Conservation (phyloP, 805 yeast species). For the Maudiozyma pseudohumilis region DNA sequence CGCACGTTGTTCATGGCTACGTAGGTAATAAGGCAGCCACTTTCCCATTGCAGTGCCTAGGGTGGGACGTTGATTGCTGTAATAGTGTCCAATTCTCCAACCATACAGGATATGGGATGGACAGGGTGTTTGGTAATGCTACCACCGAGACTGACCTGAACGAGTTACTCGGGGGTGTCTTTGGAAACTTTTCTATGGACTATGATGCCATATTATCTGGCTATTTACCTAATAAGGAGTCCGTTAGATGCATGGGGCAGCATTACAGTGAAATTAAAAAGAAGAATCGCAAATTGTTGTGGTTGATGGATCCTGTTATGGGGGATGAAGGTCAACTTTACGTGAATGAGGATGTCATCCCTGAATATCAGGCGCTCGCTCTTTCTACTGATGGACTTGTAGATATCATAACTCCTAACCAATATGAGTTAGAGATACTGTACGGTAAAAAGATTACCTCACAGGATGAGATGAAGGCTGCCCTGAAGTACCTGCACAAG, state of each 20-base stretch:
- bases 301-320: conserved; percentile 71
- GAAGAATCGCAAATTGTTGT: conserved; percentile 30
- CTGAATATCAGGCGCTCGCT: conserved; percentile 38
- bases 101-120: conserved; percentile 70
- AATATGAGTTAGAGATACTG: conserved; percentile 74
- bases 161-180: conserved; percentile 33
- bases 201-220: conserved; percentile 59
- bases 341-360: conserved; percentile 50
- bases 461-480: conserved; percentile 33
- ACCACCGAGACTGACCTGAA: conserved; percentile 34
- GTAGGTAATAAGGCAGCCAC: conserved; percentile 91
- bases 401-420: conserved; percentile 81
- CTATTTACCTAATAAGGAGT: conserved; percentile 49
- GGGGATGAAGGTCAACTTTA: conserved; percentile 69
- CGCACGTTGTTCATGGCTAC: conserved; percentile 92
- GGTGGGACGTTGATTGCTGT: conserved; percentile 88
- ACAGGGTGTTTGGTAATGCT: conserved; percentile 34
- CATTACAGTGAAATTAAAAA: conserved; percentile 32
- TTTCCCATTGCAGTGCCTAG: conserved; percentile 74
- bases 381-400: conserved; percentile 40
- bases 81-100: conserved; percentile 85
- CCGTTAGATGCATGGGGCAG: conserved; percentile 37
- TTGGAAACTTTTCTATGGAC: conserved; percentile 20
- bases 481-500: conserved; percentile 40
- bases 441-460: conserved; percentile 40